Evolutionary conservation across 345 rosid genomes (phyloP), one percentile per base, ranked within the genome.

Genomic region (Carallia brachiata): DNA sequence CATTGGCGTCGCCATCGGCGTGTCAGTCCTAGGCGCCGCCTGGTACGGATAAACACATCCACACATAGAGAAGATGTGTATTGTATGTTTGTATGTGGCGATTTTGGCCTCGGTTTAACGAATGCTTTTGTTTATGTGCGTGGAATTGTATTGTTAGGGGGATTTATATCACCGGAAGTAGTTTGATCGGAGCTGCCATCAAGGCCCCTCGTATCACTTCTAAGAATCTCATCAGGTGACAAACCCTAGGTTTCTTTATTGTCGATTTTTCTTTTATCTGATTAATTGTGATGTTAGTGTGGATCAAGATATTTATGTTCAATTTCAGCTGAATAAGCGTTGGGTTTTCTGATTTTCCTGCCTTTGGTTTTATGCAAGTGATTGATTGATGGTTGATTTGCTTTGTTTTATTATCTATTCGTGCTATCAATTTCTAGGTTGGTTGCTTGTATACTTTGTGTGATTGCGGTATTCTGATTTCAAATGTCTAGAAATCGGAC

Each of bases 21-120:
- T 95, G 60, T 95, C 98, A 12, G 98, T 95, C 76, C 99, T 95
- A 80, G 99, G 98, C 71, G 98, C 99, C 66, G 99, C 98, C 74
- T 95, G 99, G 99, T 95, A 88, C 19, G 19, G 0, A 12, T 44
- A 44, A 44, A 3, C 50, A 44, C 0, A 44, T 44, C 16, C 13
- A 2, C 0, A 44, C 50, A 12, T 12, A 12, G 1, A 3, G 13
- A 44, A 44, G 50, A 44, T 44, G 16, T 44, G 12, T 44, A 44
- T 44, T 44, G 16, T 44, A 3, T 13, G 50, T 44, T 44, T 1
- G 16, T 10, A 12, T 12, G 5, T 44, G 50, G 50, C 17, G 16
- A 44, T 44, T 44, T 44, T 12, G 5, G 17, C 5, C 50, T 44
- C 50, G 16, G 50, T 44, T 44, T 44, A 12, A 44, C 16, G 4